phyloP scores from a whole-genome alignment of 1,284 basidiomycete species.

The Ceratobasidium papillatum region DNA sequence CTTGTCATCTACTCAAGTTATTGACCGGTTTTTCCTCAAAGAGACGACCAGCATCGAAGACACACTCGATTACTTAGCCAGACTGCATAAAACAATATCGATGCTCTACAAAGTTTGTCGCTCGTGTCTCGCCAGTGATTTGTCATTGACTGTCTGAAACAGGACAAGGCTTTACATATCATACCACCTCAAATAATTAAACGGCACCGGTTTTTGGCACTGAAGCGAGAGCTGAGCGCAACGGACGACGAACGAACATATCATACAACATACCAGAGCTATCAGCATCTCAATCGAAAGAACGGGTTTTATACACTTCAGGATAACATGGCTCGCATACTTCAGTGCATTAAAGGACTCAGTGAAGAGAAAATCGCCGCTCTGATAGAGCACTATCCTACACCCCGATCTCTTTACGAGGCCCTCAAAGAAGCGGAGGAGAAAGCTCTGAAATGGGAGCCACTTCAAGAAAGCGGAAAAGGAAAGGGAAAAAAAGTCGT shows the following conservation, averaged over 20 bases:
- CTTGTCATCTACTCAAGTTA: conserved; percentile 60
- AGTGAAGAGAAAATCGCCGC: conserved; percentile 59
- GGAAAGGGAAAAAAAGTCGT: conserved; percentile 38
- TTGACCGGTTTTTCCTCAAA: conserved; percentile 63
- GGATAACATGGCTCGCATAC: conserved; percentile 60
- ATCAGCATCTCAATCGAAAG: conserved; percentile 60
- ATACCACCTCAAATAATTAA: conserved; percentile 48
- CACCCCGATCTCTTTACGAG: conserved; percentile 55
- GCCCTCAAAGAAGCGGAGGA: conserved; percentile 50
- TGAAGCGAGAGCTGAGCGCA: conserved; percentile 52
- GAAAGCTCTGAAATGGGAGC: conserved; percentile 33
- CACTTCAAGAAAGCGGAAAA: conserved; percentile 19
- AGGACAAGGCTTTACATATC: conserved; percentile 44
- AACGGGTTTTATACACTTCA: conserved; percentile 55
- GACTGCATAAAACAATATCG: conserved; percentile 53
- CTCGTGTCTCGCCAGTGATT: not conserved
- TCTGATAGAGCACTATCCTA: conserved; percentile 58
- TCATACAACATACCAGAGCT: conserved; percentile 57
- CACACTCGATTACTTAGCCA: conserved; percentile 59
- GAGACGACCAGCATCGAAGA: conserved; percentile 58
- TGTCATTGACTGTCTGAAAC: not conserved
- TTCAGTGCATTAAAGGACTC: conserved; percentile 60
- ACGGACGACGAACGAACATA: conserved; percentile 50
- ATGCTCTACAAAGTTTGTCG: conserved; percentile 52
- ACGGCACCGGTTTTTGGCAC: conserved; percentile 51